A percentile compares a stretch with the other conserved stretches of the same genome.
phyloP scores from a whole-genome alignment of 371 early-diverging fungal species.

The Circinella umbellata region DNA sequence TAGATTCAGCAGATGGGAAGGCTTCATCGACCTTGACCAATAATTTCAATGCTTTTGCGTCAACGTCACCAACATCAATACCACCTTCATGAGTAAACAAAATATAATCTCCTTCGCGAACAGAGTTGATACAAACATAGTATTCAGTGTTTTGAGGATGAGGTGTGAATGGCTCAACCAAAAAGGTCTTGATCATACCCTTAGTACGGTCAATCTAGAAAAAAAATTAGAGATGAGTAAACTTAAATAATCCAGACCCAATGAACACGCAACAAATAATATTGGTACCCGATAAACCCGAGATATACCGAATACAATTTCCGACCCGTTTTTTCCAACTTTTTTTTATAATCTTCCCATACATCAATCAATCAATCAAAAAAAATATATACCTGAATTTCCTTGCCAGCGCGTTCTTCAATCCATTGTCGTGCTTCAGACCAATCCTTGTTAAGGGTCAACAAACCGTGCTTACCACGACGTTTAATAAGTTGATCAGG shows the following conservation, averaged over 20 bases:
- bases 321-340: constrained; percentile 3
- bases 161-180: constrained; percentile 96
- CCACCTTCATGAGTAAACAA: constrained; percentile 98
- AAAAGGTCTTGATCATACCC: constrained; percentile 91
- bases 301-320: constrained; percentile 6
- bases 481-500: constrained; percentile 98
- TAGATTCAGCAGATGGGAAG: constrained; percentile 69
- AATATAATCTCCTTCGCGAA: constrained; percentile 94
- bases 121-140: constrained; percentile 96
- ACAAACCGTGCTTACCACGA: constrained; percentile 93
- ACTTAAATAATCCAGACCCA: too few relatives aligned
- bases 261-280: constrained; percentile 5
- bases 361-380: not conserved
- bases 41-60: constrained; percentile 91
- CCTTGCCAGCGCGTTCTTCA: constrained; percentile 82
- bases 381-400: constrained; percentile 67
- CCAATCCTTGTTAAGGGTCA: constrained; percentile 92
- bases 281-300: not conserved
- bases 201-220: constrained; percentile 81
- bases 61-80: constrained; percentile 98
- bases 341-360: not conserved
- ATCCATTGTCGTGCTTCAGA: constrained; percentile 88
- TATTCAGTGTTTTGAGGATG: constrained; percentile 92
- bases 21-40: constrained; percentile 71
- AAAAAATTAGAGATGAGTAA: too few relatives aligned